These are phyloP conservation scores for Phaeophleospora eucalypticola DNA, from an alignment of 2,329 filamentous ascomycete species.

Conservation along the genomic window DNA sequence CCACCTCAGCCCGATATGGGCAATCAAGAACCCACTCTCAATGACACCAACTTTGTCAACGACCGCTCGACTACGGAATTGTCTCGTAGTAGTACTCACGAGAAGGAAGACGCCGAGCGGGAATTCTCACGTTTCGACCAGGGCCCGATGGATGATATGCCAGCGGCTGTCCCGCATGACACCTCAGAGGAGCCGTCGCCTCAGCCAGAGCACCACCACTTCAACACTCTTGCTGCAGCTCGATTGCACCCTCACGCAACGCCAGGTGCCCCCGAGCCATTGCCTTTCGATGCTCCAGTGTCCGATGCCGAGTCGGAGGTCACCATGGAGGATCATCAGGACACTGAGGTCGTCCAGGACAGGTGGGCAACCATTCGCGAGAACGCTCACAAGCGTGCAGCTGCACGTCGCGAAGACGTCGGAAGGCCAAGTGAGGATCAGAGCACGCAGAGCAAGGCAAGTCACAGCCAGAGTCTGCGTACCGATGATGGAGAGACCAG, in stretches of 20 bases:
- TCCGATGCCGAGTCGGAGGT: slow-evolving; percentile 35
- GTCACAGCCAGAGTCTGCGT: slow-evolving; percentile 49
- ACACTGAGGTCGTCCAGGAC: slow-evolving; percentile 54
- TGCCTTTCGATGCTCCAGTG: slow-evolving; percentile 8
- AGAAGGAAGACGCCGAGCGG: slow-evolving; percentile 56
- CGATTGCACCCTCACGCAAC: slow-evolving; percentile 15
- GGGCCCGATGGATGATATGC: slow-evolving; percentile 80
- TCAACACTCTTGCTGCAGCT: slow-evolving; percentile 17
- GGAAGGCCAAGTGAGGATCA: slow-evolving; percentile 62
- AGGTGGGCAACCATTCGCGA: slow-evolving; percentile 95
- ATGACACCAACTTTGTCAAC: slow-evolving; percentile 36
- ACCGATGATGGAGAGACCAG: slow-evolving; percentile 85
- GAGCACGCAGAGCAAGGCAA: slow-evolving; percentile 45
- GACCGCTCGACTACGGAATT: slow-evolving; percentile 48
- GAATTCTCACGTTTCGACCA: slow-evolving; percentile 76
- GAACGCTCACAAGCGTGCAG: slow-evolving; percentile 80
- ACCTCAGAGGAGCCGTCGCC: slow-evolving; percentile 28
- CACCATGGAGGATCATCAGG: slow-evolving; percentile 36
- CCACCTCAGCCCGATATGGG: slow-evolving; percentile 13
- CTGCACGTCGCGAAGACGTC: slow-evolving; percentile 30
- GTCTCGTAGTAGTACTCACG: slow-evolving; percentile 58
- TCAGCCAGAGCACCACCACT: slow-evolving; percentile 17
- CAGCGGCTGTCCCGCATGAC: slow-evolving; percentile 65
- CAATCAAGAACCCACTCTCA: slow-evolving; percentile 19
- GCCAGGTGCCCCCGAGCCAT: slow-evolving; percentile 8